phyloP scores from a whole-genome alignment of 23 red algal species.

The Cyanidiococcus yangmingshanensis region DNA sequence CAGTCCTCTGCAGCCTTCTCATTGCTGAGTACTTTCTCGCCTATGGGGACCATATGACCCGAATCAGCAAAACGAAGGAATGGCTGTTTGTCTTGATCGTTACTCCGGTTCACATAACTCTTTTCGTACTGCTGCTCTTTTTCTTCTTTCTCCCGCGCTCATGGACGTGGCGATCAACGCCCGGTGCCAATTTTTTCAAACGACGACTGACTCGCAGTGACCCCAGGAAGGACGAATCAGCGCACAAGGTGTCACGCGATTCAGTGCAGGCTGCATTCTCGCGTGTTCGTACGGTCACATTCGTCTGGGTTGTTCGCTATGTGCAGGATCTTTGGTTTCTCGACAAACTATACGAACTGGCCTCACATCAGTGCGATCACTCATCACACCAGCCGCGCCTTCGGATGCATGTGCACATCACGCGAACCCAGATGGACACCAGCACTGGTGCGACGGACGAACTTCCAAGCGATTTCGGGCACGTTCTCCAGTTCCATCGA shows the following conservation, averaged over 20 bases:
- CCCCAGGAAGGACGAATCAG: background rate
- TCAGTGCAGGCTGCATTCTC: background rate
- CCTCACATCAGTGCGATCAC: background rate
- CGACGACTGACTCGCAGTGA: background rate
- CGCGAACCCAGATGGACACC: background rate
- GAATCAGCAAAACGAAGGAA: background rate
- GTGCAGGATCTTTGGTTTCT: slow-evolving; percentile 5
- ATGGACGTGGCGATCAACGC: slow-evolving; percentile 3
- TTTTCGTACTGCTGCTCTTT: slow-evolving; percentile 17
- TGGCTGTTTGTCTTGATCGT: slow-evolving; percentile 1
- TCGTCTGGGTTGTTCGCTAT: slow-evolving; percentile 15
- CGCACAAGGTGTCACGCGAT: background rate
- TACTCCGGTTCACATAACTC: background rate
- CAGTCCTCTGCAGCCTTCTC: slow-evolving; percentile 9
- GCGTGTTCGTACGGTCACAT: background rate
- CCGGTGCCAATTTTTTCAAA: background rate
- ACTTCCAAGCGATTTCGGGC: background rate
- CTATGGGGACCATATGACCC: background rate
- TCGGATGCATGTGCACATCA: slow-evolving; percentile 2
- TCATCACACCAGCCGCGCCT: background rate
- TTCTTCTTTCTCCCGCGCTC: slow-evolving; percentile 20
- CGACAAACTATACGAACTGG: slow-evolving; percentile 9
- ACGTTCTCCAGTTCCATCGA: background rate
- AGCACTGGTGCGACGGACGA: background rate
- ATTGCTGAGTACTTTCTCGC: background rate